Evolutionary conservation across 495 filamentous ascomycete species (phyloP).

Genomic region (Trichoderma virens): DNA sequence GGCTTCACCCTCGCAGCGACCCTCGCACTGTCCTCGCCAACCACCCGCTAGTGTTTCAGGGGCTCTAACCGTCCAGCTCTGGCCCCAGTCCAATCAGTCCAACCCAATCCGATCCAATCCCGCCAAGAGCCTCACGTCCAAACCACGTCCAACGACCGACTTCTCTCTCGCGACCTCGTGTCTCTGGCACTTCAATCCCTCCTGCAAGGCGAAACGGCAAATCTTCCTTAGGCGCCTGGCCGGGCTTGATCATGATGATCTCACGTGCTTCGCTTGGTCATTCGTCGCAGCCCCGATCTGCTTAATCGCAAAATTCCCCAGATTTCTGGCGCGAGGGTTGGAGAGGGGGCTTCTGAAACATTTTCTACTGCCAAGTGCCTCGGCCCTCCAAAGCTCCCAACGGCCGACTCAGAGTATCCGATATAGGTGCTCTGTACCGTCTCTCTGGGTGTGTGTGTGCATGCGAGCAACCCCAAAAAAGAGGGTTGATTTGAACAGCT

Average conservation of each 20-base stretch:
- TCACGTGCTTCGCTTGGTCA: constrained; percentile 3
- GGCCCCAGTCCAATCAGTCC: neutral
- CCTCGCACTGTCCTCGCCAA: constrained; percentile 7
- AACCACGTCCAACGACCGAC: neutral
- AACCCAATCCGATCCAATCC: neutral
- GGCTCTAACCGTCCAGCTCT: neutral
- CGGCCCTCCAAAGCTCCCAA: constrained; percentile 1
- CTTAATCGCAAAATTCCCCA: constrained; percentile 3
- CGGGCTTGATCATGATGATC: neutral
- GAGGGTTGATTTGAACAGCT: neutral
- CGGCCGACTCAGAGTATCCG: neutral
- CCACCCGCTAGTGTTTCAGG: constrained; percentile 9
- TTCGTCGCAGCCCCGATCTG: constrained; percentile 7
- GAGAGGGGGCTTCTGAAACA: constrained; percentile 2
- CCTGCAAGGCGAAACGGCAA: neutral
- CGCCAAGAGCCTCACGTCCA: neutral
- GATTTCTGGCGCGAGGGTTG: neutral
- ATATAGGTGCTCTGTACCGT: no score
- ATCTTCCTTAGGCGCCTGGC: neutral
- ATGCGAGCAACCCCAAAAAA: neutral
- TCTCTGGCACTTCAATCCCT: neutral
- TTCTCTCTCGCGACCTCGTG: neutral
- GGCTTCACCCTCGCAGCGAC: neutral
- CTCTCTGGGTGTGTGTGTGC: neutral
- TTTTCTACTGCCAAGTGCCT: neutral